Percentiles rank a stretch among this genome's conserved stretches.
phyloP scores from a whole-genome alignment of 148 eudicot genomes.

The Dianthus caryophyllus region DNA sequence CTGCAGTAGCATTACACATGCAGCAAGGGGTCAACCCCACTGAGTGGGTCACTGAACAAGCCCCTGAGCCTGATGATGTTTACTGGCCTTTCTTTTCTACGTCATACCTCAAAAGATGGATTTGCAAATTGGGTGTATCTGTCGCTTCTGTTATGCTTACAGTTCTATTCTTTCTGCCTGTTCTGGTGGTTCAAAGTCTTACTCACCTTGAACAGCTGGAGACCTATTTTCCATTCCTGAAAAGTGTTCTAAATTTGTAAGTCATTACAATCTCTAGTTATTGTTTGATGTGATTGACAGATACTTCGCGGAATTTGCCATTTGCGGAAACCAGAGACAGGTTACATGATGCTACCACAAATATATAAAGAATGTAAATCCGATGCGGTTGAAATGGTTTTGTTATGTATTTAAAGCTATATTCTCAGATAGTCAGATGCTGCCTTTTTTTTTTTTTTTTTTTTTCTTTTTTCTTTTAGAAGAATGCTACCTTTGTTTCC shows the following conservation, averaged over 20 bases:
- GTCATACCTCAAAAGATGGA: constrained; percentile 65
- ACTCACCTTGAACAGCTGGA: constrained; percentile 71
- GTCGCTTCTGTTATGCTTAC: constrained; percentile 45
- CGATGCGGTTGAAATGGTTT: too few relatives aligned
- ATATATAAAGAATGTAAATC: too few relatives aligned
- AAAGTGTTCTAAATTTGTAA: constrained; percentile 55
- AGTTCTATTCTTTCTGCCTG: constrained; percentile 65
- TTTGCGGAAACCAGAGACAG: too few relatives aligned
- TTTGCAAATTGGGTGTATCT: constrained; percentile 48
- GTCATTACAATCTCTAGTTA: too few relatives aligned
- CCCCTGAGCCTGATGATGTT: constrained; percentile 87
- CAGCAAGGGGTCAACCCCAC: constrained; percentile 81
- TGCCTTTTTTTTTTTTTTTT: too few relatives aligned
- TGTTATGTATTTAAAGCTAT: too few relatives aligned
- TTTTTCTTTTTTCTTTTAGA: too few relatives aligned
- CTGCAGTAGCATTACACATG: constrained; percentile 57
- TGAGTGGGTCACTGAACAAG: constrained; percentile 77
- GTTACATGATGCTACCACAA: too few relatives aligned
- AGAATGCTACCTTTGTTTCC: too few relatives aligned
- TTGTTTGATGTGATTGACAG: too few relatives aligned
- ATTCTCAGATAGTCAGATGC: too few relatives aligned
- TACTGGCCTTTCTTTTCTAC: constrained; percentile 90
- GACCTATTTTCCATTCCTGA: constrained; percentile 67
- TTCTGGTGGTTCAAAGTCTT: constrained; percentile 81
- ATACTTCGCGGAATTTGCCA: too few relatives aligned